Base-by-base conservation (phyloP, 2,329 filamentous ascomycete genomes). In the Colletotrichum paranaense region DNA sequence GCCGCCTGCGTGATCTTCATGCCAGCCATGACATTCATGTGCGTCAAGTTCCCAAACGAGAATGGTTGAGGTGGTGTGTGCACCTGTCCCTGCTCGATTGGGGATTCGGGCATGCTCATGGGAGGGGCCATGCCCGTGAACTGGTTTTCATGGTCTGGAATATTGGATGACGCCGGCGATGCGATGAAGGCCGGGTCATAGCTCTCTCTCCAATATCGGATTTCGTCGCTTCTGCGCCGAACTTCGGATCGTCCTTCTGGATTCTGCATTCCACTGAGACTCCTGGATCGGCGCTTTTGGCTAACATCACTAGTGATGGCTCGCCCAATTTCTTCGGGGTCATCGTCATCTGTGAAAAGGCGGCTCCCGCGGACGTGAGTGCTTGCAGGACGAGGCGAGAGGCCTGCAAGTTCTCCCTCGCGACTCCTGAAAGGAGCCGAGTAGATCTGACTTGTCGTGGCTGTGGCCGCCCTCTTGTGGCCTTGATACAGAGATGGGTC, bases 161-260 rank as follows among this genome's bases (percentile, higher is more conserved):
- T 80, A 56, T 82, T 80, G 3, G 88, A 89, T 4, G 88, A 88
- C 38, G 87, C 80, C 0, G 88, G 88, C 7, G 89, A 90, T 22
- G 67, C 38, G 67, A 87, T 78, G 63, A 87, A 82, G 1, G 84
- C 85, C 1, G 85, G 85, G 58, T 87, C 87, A 75, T 90, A 90
- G 74, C 90, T 92, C 77, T 89, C 87, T 73, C 91, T 86, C 90
- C 90, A 92, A 77, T 90, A 90, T 14, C 89, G 87, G 52, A 92
- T 91, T 79, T 92, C 91, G 68, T 91, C 89, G 77, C 89, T 92
- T 35, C 90, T 87, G 46, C 89, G 86, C 56, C 90, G 86, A 4
- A 72, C 52, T 49, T 72, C 71, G 4, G 71, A 26, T 12, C 73
- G 58, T n/a, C 35, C 26, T 11, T 63, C 71, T 14, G 46, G 42